These are phyloP conservation scores for Cryptosporidium xiaoi DNA, from an alignment of 169 alveolate genomes.

Conservation along the genomic window DNA sequence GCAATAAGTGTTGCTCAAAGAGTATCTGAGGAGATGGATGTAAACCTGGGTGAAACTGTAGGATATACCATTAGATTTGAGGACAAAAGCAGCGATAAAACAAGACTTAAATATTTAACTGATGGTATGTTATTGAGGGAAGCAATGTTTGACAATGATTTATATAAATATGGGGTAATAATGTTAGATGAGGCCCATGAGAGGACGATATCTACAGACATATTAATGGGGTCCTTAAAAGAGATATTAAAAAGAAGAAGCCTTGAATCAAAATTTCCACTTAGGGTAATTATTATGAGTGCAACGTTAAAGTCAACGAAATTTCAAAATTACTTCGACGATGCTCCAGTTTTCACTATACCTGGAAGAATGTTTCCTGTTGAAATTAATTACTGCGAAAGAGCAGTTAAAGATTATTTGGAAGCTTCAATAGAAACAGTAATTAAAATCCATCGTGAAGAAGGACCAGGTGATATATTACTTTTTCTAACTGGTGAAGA, in stretches of 20 bases:
- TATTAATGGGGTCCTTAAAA: slow-evolving; percentile 95
- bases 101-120: slow-evolving; percentile 95
- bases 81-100: slow-evolving; percentile 89
- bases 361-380: slow-evolving; percentile 99
- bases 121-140: slow-evolving; percentile 99
- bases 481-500: slow-evolving; percentile 89
- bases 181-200: slow-evolving; percentile 99
- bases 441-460: slow-evolving; percentile 91
- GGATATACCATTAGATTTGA: slow-evolving; percentile 99
- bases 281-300: slow-evolving; percentile 96
- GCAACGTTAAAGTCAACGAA: slow-evolving; percentile 97
- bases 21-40: slow-evolving; percentile 98
- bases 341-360: slow-evolving; percentile 94
- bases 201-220: slow-evolving; percentile 97
- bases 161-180: slow-evolving; percentile 90
- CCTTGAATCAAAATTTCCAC: slow-evolving; percentile 78
- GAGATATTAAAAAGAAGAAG: slow-evolving; percentile 89
- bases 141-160: slow-evolving; percentile 93
- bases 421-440: slow-evolving; percentile 93
- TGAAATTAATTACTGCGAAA: slow-evolving; percentile 93
- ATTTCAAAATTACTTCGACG: slow-evolving; percentile 93
- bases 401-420: slow-evolving; percentile 94
- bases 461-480: slow-evolving; percentile 89
- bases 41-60: slow-evolving; percentile 87
- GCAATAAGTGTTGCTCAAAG: slow-evolving; percentile 99